Evolutionary conservation across 2,329 filamentous ascomycete genomes (phyloP).

Genomic region (Xylaria sp.): DNA sequence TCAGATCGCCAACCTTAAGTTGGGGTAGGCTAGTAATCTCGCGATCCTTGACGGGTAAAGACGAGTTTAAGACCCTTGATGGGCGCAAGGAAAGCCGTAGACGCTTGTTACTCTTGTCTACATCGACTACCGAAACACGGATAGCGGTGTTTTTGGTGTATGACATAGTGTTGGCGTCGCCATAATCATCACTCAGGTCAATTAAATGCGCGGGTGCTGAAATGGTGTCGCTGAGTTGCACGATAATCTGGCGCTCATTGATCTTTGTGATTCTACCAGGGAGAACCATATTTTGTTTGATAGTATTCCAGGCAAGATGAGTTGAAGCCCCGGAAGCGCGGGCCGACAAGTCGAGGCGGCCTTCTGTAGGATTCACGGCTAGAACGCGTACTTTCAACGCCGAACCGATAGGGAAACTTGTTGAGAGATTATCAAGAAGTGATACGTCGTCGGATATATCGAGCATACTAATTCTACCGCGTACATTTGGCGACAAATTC

Average conservation of each 20-base stretch:
- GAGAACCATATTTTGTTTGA: slow-evolving; percentile 83
- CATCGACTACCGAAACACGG: slow-evolving; percentile 82
- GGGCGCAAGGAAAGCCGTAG: slow-evolving; percentile 83
- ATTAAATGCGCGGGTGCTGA: slow-evolving; percentile 83
- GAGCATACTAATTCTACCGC: slow-evolving; percentile 82
- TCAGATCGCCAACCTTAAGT: slow-evolving; percentile 78
- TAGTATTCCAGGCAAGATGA: slow-evolving; percentile 72
- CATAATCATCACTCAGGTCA: slow-evolving; percentile 88
- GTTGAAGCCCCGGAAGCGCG: slow-evolving; percentile 68
- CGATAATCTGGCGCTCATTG: slow-evolving; percentile 82
- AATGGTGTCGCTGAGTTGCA: slow-evolving; percentile 84
- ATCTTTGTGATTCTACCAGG: slow-evolving; percentile 86
- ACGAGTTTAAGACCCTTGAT: slow-evolving; percentile 89
- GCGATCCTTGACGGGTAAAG: slow-evolving; percentile 79
- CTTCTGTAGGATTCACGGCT: slow-evolving; percentile 75
- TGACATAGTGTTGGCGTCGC: slow-evolving; percentile 77
- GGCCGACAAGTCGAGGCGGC: slow-evolving; percentile 85
- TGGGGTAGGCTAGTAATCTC: slow-evolving; percentile 79
- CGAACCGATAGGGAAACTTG: slow-evolving; percentile 89
- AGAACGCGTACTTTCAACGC: slow-evolving; percentile 84
- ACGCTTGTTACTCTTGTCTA: slow-evolving; percentile 87
- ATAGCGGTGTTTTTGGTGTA: slow-evolving; percentile 88
- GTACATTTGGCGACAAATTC: slow-evolving; percentile 86
- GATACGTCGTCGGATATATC: slow-evolving; percentile 90
- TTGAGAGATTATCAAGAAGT: slow-evolving; percentile 76